Evolutionary conservation across 2,329 filamentous ascomycete genomes (phyloP), one percentile per base, ranked within the genome.

Genomic region (Claviceps sp.): DNA sequence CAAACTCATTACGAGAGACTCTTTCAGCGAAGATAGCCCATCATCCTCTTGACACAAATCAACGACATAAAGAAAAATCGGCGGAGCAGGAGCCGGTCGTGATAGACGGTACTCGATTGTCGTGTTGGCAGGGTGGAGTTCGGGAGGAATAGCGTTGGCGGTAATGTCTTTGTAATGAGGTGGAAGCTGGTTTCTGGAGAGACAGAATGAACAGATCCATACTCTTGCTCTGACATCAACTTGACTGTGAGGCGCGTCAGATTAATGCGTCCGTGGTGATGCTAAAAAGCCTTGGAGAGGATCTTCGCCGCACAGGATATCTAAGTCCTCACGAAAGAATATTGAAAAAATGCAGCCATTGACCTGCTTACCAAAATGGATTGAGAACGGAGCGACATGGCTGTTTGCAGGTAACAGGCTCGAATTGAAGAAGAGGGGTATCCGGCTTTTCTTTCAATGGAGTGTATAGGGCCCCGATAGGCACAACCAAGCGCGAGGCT

Each of bases 351-450:
- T 6, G 9, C 24, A n/a, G n/a, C 24, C 16, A 5, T 36, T 54
- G 26, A 20, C 16, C 30, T 44, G 63, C 80, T 63, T 77, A 94
- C 89, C 91, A 96, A 76, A 90, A 97, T 45, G 93, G 93, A 67
- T 98, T 98, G 67, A 98, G 76, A 40, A 97, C 89, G 51, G 91
- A 91, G 69, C 90, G 85, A 70, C 93, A 98, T 56, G 93, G 93
- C 67, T 87, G 81, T 72, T 96, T 96, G 82, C 93, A 98, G 55
- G 87, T 90, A 43, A 98, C 89, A 18, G 93, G 93, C 71, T 97
- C 91, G 70, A 97, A 97, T 67, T 94, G 88, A 50, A 98, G 78
- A 57, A 95, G 72, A 52, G 90, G 89, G 24, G 88, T 87, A 57
- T 95, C 86, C 22, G 85, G 82, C 73, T 94, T 94, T 73, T 96